Conservation (phyloP, 129 eudicot species). For the Solidago caesia region DNA sequence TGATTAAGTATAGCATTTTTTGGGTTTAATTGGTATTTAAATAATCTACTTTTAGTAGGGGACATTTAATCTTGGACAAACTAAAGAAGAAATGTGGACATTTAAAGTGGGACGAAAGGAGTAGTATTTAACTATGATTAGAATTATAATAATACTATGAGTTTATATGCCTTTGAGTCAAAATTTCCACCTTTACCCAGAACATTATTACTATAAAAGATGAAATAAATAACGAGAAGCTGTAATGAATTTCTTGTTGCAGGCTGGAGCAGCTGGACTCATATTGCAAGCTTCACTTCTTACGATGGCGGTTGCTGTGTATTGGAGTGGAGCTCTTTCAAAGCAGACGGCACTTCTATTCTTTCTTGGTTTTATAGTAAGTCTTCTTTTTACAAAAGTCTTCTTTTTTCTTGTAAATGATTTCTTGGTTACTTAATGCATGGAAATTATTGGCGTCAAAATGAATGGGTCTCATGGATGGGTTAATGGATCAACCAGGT, state of each 20-base stretch:
- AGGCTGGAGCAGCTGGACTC: conserved; percentile 99
- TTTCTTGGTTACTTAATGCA: background rate
- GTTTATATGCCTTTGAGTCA: too few relatives aligned
- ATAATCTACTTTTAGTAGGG: too few relatives aligned
- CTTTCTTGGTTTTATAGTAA: conserved; percentile 84
- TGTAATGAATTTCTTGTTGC: conserved; percentile 27
- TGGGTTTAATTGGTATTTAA: too few relatives aligned
- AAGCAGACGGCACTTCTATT: conserved; percentile 64
- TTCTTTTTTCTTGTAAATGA: background rate
- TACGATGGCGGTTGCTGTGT: conserved; percentile 75
- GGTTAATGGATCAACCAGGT: conserved; percentile 5
- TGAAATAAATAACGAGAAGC: background rate
- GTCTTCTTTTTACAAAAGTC: conserved; percentile 26
- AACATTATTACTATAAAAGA: background rate
- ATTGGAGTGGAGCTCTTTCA: conserved; percentile 85
- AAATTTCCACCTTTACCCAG: too few relatives aligned
- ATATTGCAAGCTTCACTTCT: conserved; percentile 91
- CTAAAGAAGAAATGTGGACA: too few relatives aligned
- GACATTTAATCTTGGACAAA: too few relatives aligned
- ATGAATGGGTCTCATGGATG: background rate
- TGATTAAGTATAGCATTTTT: too few relatives aligned
- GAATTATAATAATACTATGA: too few relatives aligned
- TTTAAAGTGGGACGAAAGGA: too few relatives aligned
- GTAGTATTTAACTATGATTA: too few relatives aligned
- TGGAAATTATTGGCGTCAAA: background rate